Conservation (phyloP, 2,329 filamentous ascomycete species). For the Dothideomycetes sp. region DNA sequence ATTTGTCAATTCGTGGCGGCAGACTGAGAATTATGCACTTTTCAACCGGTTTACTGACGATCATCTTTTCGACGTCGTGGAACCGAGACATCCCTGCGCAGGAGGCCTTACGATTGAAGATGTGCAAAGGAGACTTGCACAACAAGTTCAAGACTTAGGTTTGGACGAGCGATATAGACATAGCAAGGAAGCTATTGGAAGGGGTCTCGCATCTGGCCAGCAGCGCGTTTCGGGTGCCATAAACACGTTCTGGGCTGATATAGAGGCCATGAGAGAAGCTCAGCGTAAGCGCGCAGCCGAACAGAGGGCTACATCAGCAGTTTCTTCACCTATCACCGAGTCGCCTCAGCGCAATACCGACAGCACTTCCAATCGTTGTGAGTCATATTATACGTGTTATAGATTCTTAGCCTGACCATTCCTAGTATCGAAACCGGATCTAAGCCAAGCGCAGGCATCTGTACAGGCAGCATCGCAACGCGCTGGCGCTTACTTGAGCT, state of each 20-base stretch:
- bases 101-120: slow-evolving; percentile 90
- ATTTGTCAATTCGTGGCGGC: slow-evolving; percentile 79
- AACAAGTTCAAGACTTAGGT: slow-evolving; percentile 89
- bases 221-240: slow-evolving; percentile 82
- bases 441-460: slow-evolving; percentile 43
- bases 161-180: slow-evolving; percentile 81
- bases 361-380: not conserved
- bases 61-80: slow-evolving; percentile 87
- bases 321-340: slow-evolving; percentile 11
- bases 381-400: not conserved
- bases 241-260: slow-evolving; percentile 80
- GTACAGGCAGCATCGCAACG: slow-evolving; percentile 42
- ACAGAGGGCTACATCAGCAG: slow-evolving; percentile 29
- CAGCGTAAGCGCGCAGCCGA: slow-evolving; percentile 56
- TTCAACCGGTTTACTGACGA: slow-evolving; percentile 66
- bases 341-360: slow-evolving; percentile 8
- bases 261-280: slow-evolving; percentile 68
- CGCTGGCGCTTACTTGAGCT: slow-evolving; percentile 52
- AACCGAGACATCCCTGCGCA: slow-evolving; percentile 85
- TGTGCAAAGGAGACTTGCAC: slow-evolving; percentile 76
- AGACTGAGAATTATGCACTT: slow-evolving; percentile 82
- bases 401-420: not conserved
- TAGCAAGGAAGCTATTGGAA: slow-evolving; percentile 74
- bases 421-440: slow-evolving; percentile 31
- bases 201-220: slow-evolving; percentile 76